A percentile compares a stretch with the other conserved stretches of the same genome.
Conservation (phyloP, 1,284 basidiomycete species). For the Melampsora americana region DNA sequence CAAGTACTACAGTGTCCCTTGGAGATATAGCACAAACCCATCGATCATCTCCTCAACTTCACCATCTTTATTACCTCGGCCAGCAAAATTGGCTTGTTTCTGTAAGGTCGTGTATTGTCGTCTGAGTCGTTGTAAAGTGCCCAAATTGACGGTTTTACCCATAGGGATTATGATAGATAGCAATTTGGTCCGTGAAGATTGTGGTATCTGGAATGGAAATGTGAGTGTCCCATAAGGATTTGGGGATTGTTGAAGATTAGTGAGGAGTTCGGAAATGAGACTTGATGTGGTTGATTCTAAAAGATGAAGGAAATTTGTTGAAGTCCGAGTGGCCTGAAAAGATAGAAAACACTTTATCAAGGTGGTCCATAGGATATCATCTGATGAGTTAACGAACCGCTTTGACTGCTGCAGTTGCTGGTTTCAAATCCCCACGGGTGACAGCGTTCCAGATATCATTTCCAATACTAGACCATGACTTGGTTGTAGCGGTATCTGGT, state of each 20-base stretch:
- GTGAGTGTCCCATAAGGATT: slow-evolving; percentile 19
- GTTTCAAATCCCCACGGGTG: slow-evolving; percentile 35
- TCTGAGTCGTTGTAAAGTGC: slow-evolving; percentile 31
- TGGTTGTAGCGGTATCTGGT: neutral
- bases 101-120: slow-evolving; percentile 40
- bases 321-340: slow-evolving; percentile 34
- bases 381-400: slow-evolving; percentile 12
- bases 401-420: slow-evolving; percentile 36
- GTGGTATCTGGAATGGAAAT: slow-evolving; percentile 31
- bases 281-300: slow-evolving; percentile 28
- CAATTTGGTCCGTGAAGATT: slow-evolving; percentile 12
- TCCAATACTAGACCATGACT: slow-evolving; percentile 33
- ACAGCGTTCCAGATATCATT: slow-evolving; percentile 34
- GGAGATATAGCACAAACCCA: slow-evolving; percentile 39
- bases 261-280: slow-evolving; percentile 20
- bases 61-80: slow-evolving; percentile 9
- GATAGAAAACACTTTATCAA: neutral
- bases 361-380: neutral
- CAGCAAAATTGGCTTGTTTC: slow-evolving; percentile 39
- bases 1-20: slow-evolving; percentile 17
- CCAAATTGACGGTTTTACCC: slow-evolving; percentile 37
- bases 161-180: slow-evolving; percentile 33
- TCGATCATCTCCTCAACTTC: slow-evolving; percentile 30
- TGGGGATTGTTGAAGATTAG: slow-evolving; percentile 21
- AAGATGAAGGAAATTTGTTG: slow-evolving; percentile 39